Evolutionary conservation across 495 filamentous ascomycete species (phyloP), one percentile per base, ranked within the genome.

Genomic region (Peziza echinospora): DNA sequence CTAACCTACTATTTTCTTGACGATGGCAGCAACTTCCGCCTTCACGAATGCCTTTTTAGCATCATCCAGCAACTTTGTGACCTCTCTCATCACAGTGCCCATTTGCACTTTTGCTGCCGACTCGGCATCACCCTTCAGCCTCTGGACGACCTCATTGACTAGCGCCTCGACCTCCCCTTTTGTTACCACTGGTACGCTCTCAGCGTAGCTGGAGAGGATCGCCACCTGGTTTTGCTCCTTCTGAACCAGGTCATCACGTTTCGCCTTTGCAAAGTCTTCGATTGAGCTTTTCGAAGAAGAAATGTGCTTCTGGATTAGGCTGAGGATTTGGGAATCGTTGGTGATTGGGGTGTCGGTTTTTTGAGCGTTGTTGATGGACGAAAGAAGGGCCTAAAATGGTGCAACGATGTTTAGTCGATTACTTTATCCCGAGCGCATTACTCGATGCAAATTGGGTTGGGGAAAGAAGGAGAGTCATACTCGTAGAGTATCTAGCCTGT

Each of bases 311-410:
- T 62, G 64, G 26, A 77, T 64, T 24, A 76, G 63, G 13, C 63
- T 51, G 6, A 76, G 67, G 30, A 77, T 63, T 47, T 72, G 68
- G 45, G 64, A 58, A 59, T 77, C 72, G 22, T 70, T 74, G 41
- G 56, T 62, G 44, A 73, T 64, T 10, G 74, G 72, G 21, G 53
- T 54, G n/a, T 60, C 34, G 0, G 71, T 72, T 53, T 76, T 76
- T 53, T 65, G 68, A 42, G 71, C 71, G 59, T 76, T 76, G 51
- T 67, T 65, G 6, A 64, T 64, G 17, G 66, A 63, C 16, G 69
- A 52, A 25, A 77, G 62, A 46, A 76, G 53, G n/a, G 43, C 43
- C 53, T 55, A 19, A n/a, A n/a, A n/a, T n/a, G n/a, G n/a, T n/a
- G n/a, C n/a, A n/a, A n/a, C n/a, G n/a, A n/a, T n/a, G n/a, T n/a